Conservation (phyloP, 2,329 filamentous ascomycete species). For the Aspergillus novofumigatus region DNA sequence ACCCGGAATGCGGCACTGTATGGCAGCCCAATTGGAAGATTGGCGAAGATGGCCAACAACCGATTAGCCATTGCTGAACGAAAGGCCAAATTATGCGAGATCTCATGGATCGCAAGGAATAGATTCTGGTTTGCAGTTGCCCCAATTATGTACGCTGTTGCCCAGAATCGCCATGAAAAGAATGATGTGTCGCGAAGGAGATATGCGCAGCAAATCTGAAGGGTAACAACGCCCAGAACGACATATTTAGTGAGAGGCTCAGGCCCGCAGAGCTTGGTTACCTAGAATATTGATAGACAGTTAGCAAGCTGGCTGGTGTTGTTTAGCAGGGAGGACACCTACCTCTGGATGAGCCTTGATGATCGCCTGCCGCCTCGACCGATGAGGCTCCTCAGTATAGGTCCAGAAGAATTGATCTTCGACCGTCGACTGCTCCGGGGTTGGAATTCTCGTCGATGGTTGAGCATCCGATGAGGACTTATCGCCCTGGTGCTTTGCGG, state of each 20-base stretch:
- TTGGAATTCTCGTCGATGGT: constrained; percentile 22
- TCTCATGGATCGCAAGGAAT: constrained; percentile 97
- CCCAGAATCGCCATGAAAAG: constrained; percentile 78
- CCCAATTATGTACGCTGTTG: constrained; percentile 83
- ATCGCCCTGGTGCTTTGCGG: constrained; percentile 22
- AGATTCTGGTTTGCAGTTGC: constrained; percentile 98
- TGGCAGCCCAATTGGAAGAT: constrained; percentile 90
- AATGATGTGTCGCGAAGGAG: constrained; percentile 72
- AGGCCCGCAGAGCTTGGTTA: constrained; percentile 93
- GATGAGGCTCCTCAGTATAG: constrained; percentile 96
- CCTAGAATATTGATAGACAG: constrained; percentile 49
- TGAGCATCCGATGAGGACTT: constrained; percentile 14
- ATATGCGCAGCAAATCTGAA: constrained; percentile 76
- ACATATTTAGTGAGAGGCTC: constrained; percentile 95
- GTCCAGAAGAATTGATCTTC: constrained; percentile 88
- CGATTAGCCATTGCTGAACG: constrained; percentile 74
- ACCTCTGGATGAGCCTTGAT: constrained; percentile 98
- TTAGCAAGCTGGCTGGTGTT: constrained; percentile 7
- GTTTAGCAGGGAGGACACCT: constrained; percentile 18
- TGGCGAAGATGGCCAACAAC: constrained; percentile 85
- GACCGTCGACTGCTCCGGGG: constrained; percentile 29
- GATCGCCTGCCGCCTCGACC: constrained; percentile 83
- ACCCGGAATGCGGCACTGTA: constrained; percentile 95
- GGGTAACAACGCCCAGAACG: constrained; percentile 73
- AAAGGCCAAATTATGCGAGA: constrained; percentile 96